phyloP scores from a whole-genome alignment of 2,329 filamentous ascomycete species.

The Aureobasidium sp. region DNA sequence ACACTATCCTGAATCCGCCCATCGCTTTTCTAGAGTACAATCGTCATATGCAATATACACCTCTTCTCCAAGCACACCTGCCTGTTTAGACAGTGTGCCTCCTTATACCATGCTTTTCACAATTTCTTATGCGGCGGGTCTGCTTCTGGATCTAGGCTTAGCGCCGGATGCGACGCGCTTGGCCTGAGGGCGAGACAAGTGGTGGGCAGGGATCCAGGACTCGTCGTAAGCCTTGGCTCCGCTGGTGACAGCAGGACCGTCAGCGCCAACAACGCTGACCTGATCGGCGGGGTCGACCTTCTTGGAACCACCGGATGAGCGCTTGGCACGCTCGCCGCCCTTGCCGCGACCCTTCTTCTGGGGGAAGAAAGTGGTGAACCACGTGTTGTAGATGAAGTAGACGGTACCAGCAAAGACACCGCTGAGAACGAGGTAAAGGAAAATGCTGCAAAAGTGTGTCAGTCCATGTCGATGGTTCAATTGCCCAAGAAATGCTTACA shows the following conservation, averaged over 20 bases:
- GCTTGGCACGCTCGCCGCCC: constrained; percentile 59
- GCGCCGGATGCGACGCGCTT: constrained; percentile 50
- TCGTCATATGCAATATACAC: constrained; percentile 2
- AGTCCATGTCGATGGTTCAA: not conserved
- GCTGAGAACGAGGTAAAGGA: constrained; percentile 89
- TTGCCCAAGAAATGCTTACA: constrained; percentile 56
- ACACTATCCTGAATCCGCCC: not conserved
- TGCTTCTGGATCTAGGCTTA: constrained; percentile 29
- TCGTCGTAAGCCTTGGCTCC: constrained; percentile 75
- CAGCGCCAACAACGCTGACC: constrained; percentile 59
- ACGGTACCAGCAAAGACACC: constrained; percentile 69
- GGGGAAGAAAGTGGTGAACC: constrained; percentile 93
- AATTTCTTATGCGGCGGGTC: constrained; percentile 11
- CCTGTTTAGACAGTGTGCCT: not conserved
- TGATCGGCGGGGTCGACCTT: constrained; percentile 57
- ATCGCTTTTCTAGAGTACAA: not conserved
- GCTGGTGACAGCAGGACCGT: constrained; percentile 62
- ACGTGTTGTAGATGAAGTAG: constrained; percentile 98
- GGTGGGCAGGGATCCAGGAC: constrained; percentile 86
- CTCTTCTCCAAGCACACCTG: not conserved
- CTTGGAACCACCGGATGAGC: constrained; percentile 56
- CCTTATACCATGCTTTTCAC: not conserved
- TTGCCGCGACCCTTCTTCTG: constrained; percentile 60
- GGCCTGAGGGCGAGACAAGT: constrained; percentile 77
- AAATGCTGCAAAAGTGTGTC: constrained; percentile 58